Percentiles rank a stretch among this genome's conserved stretches.
These are phyloP conservation scores for Syzygium oleosum DNA, from an alignment of 345 rosid genomes.

Conservation along the genomic window DNA sequence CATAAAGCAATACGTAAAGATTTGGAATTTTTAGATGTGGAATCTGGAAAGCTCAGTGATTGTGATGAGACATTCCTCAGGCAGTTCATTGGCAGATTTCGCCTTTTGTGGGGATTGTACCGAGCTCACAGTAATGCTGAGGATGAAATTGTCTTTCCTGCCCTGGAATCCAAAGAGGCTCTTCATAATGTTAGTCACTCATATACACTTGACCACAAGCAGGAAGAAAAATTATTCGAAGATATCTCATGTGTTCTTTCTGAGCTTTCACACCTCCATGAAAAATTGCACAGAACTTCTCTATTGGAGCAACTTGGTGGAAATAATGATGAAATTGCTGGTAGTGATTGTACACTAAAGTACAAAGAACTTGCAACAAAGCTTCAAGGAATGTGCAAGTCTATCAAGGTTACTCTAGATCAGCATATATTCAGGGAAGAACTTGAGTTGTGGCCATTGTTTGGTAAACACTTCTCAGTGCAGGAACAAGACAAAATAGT, in stretches of 20 bases:
- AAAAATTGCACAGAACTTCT: constrained; percentile 24
- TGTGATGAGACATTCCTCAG: constrained; percentile 66
- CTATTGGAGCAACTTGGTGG: constrained; percentile 19
- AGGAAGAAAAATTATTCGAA: constrained; percentile 83
- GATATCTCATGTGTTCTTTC: constrained; percentile 65
- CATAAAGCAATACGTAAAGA: constrained; percentile 90
- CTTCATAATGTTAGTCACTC: constrained; percentile 96
- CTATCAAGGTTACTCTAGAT: constrained; percentile 70
- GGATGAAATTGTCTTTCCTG: constrained; percentile 92
- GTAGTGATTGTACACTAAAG: constrained; percentile 27
- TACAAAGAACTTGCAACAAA: constrained; percentile 70
- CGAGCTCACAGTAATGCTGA: constrained; percentile 95
- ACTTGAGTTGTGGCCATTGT: constrained; percentile 87
- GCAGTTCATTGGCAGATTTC: constrained; percentile 78
- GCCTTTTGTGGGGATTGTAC: constrained; percentile 80
- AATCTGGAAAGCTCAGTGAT: constrained; percentile 70
- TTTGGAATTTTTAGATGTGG: constrained; percentile 81
- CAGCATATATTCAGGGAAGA: constrained; percentile 85
- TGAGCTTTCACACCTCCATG: constrained; percentile 58
- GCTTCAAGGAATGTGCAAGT: constrained; percentile 96
- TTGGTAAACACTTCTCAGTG: constrained; percentile 62
- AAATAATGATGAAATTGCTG: constrained; percentile 11
- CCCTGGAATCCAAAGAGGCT: constrained; percentile 86
- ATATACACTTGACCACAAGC: constrained; percentile 82
- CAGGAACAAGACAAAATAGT: constrained; percentile 83